phyloP scores from a whole-genome alignment of 140 eudicot species.

The Anethum foeniculum region DNA sequence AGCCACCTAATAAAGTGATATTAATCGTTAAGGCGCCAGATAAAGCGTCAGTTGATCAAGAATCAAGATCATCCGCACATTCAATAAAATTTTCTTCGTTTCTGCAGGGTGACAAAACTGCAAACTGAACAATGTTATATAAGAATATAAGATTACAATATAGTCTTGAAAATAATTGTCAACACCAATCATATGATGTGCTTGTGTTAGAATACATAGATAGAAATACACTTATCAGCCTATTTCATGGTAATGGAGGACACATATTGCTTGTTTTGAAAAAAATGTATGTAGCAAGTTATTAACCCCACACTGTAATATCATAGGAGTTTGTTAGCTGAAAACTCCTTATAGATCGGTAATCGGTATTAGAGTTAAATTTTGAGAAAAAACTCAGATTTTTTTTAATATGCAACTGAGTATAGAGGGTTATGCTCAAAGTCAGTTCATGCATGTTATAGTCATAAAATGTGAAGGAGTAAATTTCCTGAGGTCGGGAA shows the following conservation, averaged over 20 bases:
- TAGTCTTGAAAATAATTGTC: not conserved
- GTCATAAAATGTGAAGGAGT: not conserved
- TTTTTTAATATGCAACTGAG: not conserved
- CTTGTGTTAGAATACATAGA: not conserved
- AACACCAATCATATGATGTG: not conserved
- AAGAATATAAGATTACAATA: not conserved
- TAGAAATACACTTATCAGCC: not conserved
- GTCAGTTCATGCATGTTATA: not conserved
- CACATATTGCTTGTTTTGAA: not conserved
- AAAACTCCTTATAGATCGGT: not conserved
- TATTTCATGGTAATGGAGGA: not conserved
- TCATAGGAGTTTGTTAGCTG: not conserved
- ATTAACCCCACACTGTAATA: not conserved
- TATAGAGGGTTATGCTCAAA: not conserved
- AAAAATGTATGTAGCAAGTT: not conserved
- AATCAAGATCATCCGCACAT: not conserved
- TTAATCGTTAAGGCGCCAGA: not conserved
- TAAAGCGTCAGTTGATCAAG: not conserved
- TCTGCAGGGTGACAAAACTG: not conserved
- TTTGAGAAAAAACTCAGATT: not conserved
- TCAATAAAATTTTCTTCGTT: not conserved
- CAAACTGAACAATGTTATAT: not conserved
- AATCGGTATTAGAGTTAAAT: not conserved
- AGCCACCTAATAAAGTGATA: not conserved
- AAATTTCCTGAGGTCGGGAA: not conserved